Conservation (phyloP, 371 early-diverging fungal species). For the Mucor irregularis region DNA sequence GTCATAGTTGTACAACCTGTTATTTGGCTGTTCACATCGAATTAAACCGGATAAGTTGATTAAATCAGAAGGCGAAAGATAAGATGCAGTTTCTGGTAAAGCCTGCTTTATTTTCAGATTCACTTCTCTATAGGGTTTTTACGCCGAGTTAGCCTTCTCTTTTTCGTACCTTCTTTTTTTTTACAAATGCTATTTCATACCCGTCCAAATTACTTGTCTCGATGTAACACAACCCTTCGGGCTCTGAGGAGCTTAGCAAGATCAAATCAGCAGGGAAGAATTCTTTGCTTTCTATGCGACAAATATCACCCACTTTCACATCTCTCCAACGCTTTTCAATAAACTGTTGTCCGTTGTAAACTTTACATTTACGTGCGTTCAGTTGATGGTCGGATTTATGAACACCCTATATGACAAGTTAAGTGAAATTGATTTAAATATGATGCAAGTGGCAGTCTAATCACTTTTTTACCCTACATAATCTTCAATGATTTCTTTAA, state of each 20-base stretch:
- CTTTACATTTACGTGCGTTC: conserved; percentile 71
- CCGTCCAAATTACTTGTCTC: conserved; percentile 97
- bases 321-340: conserved; percentile 71
- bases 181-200: conserved; percentile 36
- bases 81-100: conserved; percentile 65
- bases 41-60: conserved; percentile 58
- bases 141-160: background rate
- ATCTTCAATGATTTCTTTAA: conserved; percentile 98
- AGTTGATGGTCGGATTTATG: conserved; percentile 77
- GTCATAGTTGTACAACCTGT: conserved; percentile 84
- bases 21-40: conserved; percentile 84
- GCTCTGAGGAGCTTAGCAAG: conserved; percentile 82
- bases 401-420: conserved; percentile 34
- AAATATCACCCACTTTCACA: conserved; percentile 90
- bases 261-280: conserved; percentile 93
- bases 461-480: conserved; percentile 52
- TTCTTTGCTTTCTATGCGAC: conserved; percentile 82
- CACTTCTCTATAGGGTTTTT: conserved; percentile 82
- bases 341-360: conserved; percentile 64
- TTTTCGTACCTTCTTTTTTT: background rate
- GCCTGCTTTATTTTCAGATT: conserved; percentile 93
- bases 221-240: conserved; percentile 89
- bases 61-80: conserved; percentile 61
- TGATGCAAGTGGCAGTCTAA: background rate
- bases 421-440: background rate